Evolutionary conservation across 345 rosid genomes (phyloP).

Genomic region (Salix dunnii): DNA sequence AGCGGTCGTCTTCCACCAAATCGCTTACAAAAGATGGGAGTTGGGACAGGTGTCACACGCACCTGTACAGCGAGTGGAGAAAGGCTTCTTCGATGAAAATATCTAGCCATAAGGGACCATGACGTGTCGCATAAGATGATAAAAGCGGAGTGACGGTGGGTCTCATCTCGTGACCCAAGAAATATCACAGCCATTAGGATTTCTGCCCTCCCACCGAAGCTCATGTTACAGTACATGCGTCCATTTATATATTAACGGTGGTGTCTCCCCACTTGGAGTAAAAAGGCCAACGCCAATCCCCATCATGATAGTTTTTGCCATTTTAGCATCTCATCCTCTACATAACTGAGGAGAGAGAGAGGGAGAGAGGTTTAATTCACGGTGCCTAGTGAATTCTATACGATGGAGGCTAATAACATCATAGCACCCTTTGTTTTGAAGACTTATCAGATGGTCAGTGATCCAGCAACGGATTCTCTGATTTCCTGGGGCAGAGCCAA

Average conservation of each 20-base stretch:
- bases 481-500: conserved; percentile 26
- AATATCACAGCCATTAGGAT: conserved; percentile 31
- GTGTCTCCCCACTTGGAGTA: not conserved
- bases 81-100: conserved; percentile 14
- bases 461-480: conserved; percentile 16
- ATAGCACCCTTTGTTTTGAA: conserved; percentile 28
- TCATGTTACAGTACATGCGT: conserved; percentile 9
- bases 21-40: no score
- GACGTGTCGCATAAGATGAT: conserved; percentile 37
- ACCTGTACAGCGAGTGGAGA: conserved; percentile 19
- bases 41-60: not conserved
- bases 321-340: no score
- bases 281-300: no score
- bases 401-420: conserved; percentile 45
- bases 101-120: conserved; percentile 21
- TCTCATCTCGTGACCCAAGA: conserved; percentile 25
- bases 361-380: no score
- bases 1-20: no score
- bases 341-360: not conserved
- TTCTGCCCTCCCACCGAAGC: conserved; percentile 33
- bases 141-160: conserved; percentile 38
- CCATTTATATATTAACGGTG: conserved; percentile 11
- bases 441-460: conserved; percentile 30
- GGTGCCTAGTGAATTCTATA: not conserved
- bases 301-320: no score